These are phyloP conservation scores for Pseudogymnoascus sp. DNA, from an alignment of 2,329 filamentous ascomycete species.

Conservation along the genomic window DNA sequence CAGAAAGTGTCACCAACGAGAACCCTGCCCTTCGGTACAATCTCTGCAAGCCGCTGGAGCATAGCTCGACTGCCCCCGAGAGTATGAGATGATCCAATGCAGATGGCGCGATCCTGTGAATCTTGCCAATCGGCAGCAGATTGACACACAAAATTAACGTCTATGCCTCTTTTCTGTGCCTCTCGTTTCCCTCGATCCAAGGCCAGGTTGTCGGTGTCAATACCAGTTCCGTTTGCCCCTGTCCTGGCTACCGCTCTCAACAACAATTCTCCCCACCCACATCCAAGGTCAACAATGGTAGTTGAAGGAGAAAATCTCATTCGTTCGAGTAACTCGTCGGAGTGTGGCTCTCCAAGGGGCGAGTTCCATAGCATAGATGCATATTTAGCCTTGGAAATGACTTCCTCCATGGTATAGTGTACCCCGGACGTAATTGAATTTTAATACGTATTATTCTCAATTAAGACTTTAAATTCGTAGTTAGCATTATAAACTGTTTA, in stretches of 20 bases:
- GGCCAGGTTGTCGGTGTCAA: background rate
- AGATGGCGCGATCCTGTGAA: background rate
- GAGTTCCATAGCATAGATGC: constrained; percentile 6
- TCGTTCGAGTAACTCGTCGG: background rate
- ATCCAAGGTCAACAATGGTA: background rate
- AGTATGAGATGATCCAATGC: background rate
- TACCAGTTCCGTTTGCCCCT: background rate
- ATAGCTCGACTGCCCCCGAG: background rate
- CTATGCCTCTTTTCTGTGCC: background rate
- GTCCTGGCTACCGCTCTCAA: background rate
- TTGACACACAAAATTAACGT: background rate
- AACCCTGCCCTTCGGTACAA: constrained; percentile 6
- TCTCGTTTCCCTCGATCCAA: background rate
- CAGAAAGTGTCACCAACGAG: constrained; percentile 2
- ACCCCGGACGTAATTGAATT: background rate
- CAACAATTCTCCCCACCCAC: background rate
- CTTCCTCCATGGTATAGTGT: background rate
- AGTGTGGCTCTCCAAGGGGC: background rate
- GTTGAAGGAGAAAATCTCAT: background rate
- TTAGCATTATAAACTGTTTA: background rate
- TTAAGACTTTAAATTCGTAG: background rate
- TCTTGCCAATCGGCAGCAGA: background rate
- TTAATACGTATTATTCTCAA: background rate
- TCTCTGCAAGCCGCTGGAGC: background rate
- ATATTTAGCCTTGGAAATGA: background rate